Evolutionary conservation across 495 filamentous ascomycete genomes (phyloP).

Genomic region (Neurospora sp.): DNA sequence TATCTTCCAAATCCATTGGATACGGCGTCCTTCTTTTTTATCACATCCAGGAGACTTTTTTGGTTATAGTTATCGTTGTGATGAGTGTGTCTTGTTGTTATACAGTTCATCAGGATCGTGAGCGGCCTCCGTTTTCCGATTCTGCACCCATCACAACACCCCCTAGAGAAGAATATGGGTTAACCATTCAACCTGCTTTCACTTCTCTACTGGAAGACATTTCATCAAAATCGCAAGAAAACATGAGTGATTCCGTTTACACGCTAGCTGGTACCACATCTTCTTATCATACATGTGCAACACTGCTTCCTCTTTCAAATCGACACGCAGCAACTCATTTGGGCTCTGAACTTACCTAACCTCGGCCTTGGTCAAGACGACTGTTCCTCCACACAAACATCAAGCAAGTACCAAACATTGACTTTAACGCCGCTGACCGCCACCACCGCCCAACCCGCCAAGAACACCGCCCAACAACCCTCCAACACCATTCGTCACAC

Average conservation of each 20-base stretch:
- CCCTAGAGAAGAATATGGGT: background rate
- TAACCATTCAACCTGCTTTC: background rate
- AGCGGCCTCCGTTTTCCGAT: too few species aligned
- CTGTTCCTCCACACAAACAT: background rate
- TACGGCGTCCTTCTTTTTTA: background rate
- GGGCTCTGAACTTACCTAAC: background rate
- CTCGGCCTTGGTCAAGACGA: background rate
- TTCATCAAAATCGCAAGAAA: background rate
- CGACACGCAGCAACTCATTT: background rate
- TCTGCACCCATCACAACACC: too few species aligned
- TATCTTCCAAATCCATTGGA: too few species aligned
- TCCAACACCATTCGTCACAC: slow-evolving; percentile 14
- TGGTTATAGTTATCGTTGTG: background rate
- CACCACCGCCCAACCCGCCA: slow-evolving; percentile 7
- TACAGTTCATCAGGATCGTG: background rate
- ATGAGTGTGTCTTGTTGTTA: background rate
- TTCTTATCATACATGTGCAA: background rate
- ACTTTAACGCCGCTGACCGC: background rate
- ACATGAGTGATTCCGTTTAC: background rate
- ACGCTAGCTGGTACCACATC: background rate
- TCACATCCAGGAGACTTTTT: background rate
- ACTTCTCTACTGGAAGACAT: background rate
- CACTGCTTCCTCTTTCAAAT: background rate
- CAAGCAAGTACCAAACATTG: background rate
- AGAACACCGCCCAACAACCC: slow-evolving; percentile 15